Percentiles rank a stretch among this genome's conserved stretches.
Evolutionary conservation across 768 basidiomycete species (phyloP).

Genomic region (Pholiota microspora): DNA sequence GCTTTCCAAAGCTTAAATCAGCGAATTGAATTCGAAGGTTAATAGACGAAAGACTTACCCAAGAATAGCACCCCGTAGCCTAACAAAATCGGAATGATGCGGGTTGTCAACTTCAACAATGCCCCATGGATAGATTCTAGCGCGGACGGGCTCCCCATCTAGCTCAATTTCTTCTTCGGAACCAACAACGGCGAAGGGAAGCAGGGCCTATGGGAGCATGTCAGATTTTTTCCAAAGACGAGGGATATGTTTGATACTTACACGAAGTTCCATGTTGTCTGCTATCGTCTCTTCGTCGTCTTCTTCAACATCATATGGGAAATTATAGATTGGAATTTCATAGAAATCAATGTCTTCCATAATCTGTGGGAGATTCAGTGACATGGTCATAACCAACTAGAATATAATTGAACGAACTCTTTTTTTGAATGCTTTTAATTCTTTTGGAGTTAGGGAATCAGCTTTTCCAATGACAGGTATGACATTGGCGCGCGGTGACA

Average conservation of each 20-base stretch:
- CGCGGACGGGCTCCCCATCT: conserved; percentile 75
- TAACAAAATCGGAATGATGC: conserved; percentile 82
- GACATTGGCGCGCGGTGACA: conserved; percentile 90
- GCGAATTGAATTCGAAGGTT: neutral
- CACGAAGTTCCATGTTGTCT: conserved; percentile 87
- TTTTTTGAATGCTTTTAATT: conserved; percentile 84
- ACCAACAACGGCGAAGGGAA: conserved; percentile 88
- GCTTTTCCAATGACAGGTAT: conserved; percentile 90
- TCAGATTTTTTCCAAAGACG: neutral
- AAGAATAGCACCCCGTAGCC: conserved; percentile 77
- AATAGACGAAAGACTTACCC: conserved; percentile 31
- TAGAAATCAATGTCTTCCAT: conserved; percentile 94
- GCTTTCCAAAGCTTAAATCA: conserved; percentile 29
- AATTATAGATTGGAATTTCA: conserved; percentile 89
- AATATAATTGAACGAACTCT: conserved; percentile 41
- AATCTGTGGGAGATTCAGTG: conserved; percentile 43
- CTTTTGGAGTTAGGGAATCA: conserved; percentile 79
- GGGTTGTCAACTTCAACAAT: conserved; percentile 91
- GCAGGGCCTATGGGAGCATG: conserved; percentile 41
- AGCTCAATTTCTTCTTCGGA: conserved; percentile 86
- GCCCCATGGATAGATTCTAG: conserved; percentile 90
- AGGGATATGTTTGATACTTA: conserved; percentile 27
- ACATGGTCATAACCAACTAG: too few relatives aligned
- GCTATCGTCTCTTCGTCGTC: conserved; percentile 91
- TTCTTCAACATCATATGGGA: conserved; percentile 92